phyloP scores from a whole-genome alignment of 2,329 filamentous ascomycete species.

The Hirsutella minnesotensis region DNA sequence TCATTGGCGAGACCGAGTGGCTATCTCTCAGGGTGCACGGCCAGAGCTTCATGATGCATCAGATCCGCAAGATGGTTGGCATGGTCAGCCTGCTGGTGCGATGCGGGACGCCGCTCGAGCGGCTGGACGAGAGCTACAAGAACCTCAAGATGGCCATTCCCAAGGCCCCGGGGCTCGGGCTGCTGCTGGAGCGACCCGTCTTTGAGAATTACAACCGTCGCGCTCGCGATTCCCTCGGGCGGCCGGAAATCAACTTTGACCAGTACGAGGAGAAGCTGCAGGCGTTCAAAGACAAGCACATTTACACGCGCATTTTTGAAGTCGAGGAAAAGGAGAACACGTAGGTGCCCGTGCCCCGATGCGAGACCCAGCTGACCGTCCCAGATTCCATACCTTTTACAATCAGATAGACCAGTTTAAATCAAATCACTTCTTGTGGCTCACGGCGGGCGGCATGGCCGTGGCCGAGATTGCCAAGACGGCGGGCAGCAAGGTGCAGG shows the following conservation, averaged over 20 bases:
- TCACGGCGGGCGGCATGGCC: constrained; percentile 56
- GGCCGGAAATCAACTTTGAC: constrained; percentile 64
- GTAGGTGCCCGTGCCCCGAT: too few relatives aligned
- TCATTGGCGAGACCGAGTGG: constrained; percentile 91
- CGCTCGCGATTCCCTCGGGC: constrained; percentile 49
- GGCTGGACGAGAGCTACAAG: constrained; percentile 65
- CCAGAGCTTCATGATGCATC: constrained; percentile 99
- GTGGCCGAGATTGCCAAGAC: constrained; percentile 35
- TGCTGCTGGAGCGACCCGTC: constrained; percentile 81
- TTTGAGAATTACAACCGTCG: constrained; percentile 82
- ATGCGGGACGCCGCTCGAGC: constrained; percentile 61
- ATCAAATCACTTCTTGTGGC: constrained; percentile 61
- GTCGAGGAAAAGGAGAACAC: constrained; percentile 80
- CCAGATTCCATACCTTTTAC: constrained; percentile 65
- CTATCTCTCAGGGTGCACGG: constrained; percentile 91
- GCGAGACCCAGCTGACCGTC: constrained; percentile 9
- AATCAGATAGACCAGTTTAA: constrained; percentile 68
- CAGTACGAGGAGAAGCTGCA: constrained; percentile 69
- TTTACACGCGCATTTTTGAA: constrained; percentile 83
- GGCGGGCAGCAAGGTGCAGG: constrained; percentile 24
- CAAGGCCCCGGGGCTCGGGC: constrained; percentile 80
- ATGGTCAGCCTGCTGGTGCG: constrained; percentile 79
- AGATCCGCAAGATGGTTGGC: constrained; percentile 98
- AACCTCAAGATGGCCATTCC: constrained; percentile 71
- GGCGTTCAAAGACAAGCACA: constrained; percentile 83